These are phyloP conservation scores for Phytophthora sp. DNA, from an alignment of 352 stramenopile species.

Conservation along the genomic window DNA sequence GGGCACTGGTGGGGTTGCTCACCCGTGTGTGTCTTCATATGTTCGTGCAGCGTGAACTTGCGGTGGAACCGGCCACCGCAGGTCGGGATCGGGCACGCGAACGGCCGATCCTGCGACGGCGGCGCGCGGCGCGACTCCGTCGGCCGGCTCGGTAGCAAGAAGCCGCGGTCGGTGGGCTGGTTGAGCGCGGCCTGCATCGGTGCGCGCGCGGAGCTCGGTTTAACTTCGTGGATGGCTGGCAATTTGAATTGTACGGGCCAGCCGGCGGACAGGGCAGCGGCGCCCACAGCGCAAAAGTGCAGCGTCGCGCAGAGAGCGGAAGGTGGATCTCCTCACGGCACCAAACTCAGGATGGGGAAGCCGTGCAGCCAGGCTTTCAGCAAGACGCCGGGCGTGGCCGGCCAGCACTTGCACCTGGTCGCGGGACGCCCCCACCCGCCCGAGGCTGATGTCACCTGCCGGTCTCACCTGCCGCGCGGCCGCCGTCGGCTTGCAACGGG, in stretches of 20 bases:
- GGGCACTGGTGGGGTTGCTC: slow-evolving; percentile 73
- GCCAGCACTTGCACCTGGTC: slow-evolving; percentile 1
- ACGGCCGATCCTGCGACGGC: slow-evolving; percentile 47
- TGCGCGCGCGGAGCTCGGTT: slow-evolving; percentile 1
- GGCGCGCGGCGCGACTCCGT: slow-evolving; percentile 24
- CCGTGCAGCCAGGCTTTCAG: slow-evolving; percentile 22
- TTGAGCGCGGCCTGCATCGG: slow-evolving; percentile 32
- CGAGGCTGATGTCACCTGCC: slow-evolving; percentile 17
- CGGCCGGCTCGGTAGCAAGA: slow-evolving; percentile 7
- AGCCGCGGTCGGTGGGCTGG: slow-evolving; percentile 11
- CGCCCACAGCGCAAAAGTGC: slow-evolving; percentile 16
- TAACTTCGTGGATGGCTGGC: slow-evolving; percentile 29
- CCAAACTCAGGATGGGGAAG: slow-evolving; percentile 32
- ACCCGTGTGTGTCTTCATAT: slow-evolving; percentile 83
- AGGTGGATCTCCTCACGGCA: slow-evolving; percentile 39
- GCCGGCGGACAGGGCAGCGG: slow-evolving; percentile 28
- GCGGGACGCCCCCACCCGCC: background rate
- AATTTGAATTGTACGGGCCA: slow-evolving; percentile 38
- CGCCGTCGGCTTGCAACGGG: background rate
- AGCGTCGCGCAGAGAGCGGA: slow-evolving; percentile 23
- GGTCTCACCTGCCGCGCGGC: slow-evolving; percentile 1
- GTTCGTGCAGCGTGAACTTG: slow-evolving; percentile 75
- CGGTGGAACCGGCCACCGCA: slow-evolving; percentile 65
- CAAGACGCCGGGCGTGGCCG: slow-evolving; percentile 3
- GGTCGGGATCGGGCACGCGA: slow-evolving; percentile 51